Percentiles rank a stretch among this genome's conserved stretches.
These are phyloP conservation scores for Ambrosia trifida DNA, from an alignment of 129 eudicot genomes.

Conservation along the genomic window DNA sequence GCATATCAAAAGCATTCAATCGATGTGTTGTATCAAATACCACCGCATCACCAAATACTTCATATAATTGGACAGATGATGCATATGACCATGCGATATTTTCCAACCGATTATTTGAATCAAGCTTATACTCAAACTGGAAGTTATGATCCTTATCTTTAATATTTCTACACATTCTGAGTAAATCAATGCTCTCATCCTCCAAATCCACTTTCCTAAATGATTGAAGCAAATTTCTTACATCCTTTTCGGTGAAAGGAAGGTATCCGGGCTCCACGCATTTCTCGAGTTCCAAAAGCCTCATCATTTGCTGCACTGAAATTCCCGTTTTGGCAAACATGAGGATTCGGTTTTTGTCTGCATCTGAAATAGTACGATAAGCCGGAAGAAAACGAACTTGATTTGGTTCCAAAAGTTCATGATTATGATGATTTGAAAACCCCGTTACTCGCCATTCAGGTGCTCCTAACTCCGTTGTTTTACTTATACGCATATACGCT, in stretches of 20 bases:
- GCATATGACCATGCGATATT: slow-evolving; percentile 99
- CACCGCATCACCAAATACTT: slow-evolving; percentile 90
- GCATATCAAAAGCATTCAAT: slow-evolving; percentile 91
- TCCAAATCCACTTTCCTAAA: slow-evolving; percentile 89
- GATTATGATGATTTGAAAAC: slow-evolving; percentile 89
- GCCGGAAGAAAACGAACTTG: slow-evolving; percentile 99
- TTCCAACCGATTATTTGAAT: slow-evolving; percentile 69
- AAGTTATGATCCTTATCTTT: slow-evolving; percentile 92
- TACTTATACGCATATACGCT: slow-evolving; percentile 97
- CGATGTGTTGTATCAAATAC: slow-evolving; percentile 97
- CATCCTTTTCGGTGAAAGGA: slow-evolving; percentile 95
- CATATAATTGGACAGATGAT: slow-evolving; percentile 82
- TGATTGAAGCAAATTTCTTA: slow-evolving; percentile 90
- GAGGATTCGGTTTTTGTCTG: slow-evolving; percentile 82
- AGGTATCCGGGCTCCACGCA: slow-evolving; percentile 90
- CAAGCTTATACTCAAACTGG: slow-evolving; percentile 73
- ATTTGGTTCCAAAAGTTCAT: slow-evolving; percentile 82
- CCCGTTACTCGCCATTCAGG: slow-evolving; percentile 98
- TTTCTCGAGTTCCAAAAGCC: slow-evolving; percentile 97
- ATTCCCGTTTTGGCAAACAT: slow-evolving; percentile 99
- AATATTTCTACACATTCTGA: slow-evolving; percentile 90
- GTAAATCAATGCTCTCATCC: slow-evolving; percentile 85
- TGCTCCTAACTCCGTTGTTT: slow-evolving; percentile 72
- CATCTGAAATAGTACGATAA: slow-evolving; percentile 84
- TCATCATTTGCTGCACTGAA: slow-evolving; percentile 98